These are phyloP conservation scores for Saccharomycopsis babjevae DNA, from an alignment of 805 yeast species.

Conservation along the genomic window DNA sequence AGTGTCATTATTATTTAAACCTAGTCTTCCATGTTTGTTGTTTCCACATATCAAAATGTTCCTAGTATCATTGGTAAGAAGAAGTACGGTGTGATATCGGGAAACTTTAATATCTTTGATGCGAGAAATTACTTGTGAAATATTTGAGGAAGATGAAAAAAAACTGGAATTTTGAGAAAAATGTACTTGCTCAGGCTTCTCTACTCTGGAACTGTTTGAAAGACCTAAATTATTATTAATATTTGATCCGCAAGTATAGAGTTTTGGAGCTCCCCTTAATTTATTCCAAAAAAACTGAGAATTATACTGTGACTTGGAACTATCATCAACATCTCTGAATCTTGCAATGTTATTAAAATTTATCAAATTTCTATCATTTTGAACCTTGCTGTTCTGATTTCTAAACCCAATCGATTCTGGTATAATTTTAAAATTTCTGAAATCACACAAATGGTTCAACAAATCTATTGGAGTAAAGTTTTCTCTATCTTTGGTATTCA, in stretches of 20 bases:
- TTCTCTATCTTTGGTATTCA: conserved; percentile 57
- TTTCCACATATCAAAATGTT: conserved; percentile 54
- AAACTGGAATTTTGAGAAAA: conserved; percentile 3
- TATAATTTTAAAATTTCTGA: conserved; percentile 33
- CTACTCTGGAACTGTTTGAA: conserved; percentile 42
- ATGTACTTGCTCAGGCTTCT: conserved; percentile 29
- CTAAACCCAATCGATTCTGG: conserved; percentile 29
- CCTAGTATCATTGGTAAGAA: conserved; percentile 39
- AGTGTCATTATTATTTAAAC: conserved; percentile 35
- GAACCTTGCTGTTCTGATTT: background rate
- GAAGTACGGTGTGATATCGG: conserved; percentile 52
- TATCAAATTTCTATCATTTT: background rate
- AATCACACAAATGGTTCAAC: conserved; percentile 34
- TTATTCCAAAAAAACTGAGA: conserved; percentile 31
- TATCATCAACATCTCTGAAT: background rate
- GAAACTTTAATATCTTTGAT: conserved; percentile 43
- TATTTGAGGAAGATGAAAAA: conserved; percentile 19
- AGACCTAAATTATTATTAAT: conserved; percentile 54
- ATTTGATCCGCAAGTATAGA: conserved; percentile 56
- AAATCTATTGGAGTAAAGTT: conserved; percentile 67
- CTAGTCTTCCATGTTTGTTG: conserved; percentile 64
- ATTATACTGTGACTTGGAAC: background rate
- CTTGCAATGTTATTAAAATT: conserved; percentile 2
- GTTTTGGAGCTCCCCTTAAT: conserved; percentile 44
- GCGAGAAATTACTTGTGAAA: conserved; percentile 31